These are phyloP conservation scores for Kalmusia sp. DNA, from an alignment of 2,329 filamentous ascomycete genomes.

Conservation along the genomic window DNA sequence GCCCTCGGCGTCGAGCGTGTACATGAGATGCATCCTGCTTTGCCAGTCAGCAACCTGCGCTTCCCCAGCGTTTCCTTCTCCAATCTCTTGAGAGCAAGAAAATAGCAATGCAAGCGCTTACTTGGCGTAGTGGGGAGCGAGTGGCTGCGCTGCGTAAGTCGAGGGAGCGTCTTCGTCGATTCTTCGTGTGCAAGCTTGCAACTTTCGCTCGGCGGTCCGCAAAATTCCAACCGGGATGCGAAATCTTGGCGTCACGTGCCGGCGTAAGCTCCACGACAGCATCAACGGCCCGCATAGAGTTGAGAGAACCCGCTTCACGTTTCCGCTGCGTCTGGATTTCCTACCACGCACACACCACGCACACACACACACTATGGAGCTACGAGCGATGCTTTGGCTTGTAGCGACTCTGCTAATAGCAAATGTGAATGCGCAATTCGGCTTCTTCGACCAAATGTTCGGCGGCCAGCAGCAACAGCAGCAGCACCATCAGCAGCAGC, in stretches of 20 bases:
- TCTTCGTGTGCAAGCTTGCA: background rate
- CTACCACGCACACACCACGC: background rate
- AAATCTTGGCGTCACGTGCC: conserved; percentile 19
- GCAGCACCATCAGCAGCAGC: conserved; percentile 66
- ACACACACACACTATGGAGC: conserved; percentile 36
- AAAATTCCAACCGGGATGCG: conserved; percentile 14
- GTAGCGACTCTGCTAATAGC: conserved; percentile 62
- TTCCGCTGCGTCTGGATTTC: background rate
- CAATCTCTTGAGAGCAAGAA: background rate
- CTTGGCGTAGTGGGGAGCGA: conserved; percentile 8
- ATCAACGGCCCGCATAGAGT: conserved; percentile 17
- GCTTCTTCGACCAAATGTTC: conserved; percentile 99
- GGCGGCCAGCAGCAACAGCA: conserved; percentile 67
- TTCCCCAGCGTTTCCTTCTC: background rate
- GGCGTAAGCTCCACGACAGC: conserved; percentile 30
- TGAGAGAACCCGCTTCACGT: conserved; percentile 7
- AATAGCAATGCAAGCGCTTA: conserved; percentile 6
- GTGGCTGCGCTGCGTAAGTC: background rate
- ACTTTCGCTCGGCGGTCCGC: conserved; percentile 32
- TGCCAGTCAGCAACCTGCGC: background rate
- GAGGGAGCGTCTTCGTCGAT: background rate
- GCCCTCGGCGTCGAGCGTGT: conserved; percentile 81
- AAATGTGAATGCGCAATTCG: conserved; percentile 79
- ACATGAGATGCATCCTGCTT: conserved; percentile 75
- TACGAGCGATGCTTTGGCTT: conserved; percentile 40